phyloP scores from a whole-genome alignment of 331 rosid species.

The Saraca asoca region DNA sequence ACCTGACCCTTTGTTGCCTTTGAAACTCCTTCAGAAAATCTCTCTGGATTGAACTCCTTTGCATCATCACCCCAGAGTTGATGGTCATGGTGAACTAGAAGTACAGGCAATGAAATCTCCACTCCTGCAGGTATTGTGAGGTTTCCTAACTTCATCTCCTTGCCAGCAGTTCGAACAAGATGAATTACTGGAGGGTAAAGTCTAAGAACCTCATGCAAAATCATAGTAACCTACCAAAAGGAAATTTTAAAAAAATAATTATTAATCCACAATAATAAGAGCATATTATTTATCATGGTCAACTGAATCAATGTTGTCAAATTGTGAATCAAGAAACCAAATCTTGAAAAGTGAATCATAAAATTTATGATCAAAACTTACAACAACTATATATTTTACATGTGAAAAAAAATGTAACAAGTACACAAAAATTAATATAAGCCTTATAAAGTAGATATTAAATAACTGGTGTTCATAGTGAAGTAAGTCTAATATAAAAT shows the following conservation, averaged over 20 bases:
- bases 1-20: constrained; percentile 36
- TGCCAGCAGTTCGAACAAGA: neutral
- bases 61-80: constrained; percentile 58
- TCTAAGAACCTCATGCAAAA: constrained; percentile 46
- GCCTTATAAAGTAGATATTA: no score
- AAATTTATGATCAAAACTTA: no score
- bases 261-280: no score
- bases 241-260: no score
- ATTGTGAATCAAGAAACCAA: no score
- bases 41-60: constrained; percentile 44
- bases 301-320: neutral
- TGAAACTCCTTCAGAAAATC: constrained; percentile 48
- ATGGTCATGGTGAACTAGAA: constrained; percentile 37
- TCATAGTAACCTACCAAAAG: constrained; percentile 46
- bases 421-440: no score
- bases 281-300: no score
- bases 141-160: constrained; percentile 32
- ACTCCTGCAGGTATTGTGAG: constrained; percentile 42
- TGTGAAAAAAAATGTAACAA: no score
- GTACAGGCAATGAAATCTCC: neutral
- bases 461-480: no score
- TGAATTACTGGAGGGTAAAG: constrained; percentile 29
- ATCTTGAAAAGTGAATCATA: no score
- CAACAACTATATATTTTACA: no score
- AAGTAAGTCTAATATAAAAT: no score